Conservation (phyloP, 139 green algal genomes). For the Trebouxia sp. region DNA sequence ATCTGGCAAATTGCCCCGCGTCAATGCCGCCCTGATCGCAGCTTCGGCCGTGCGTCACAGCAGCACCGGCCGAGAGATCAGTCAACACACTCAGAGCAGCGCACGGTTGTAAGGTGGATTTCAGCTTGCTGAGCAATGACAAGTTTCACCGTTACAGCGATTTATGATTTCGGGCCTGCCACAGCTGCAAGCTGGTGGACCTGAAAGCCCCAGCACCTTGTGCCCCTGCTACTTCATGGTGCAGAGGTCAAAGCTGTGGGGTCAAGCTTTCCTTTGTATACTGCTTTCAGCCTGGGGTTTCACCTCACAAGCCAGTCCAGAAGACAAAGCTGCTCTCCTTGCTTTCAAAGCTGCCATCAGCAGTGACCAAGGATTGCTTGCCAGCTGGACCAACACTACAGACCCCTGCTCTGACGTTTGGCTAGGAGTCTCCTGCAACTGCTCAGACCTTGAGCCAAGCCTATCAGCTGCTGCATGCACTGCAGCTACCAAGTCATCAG, state of each 20-base stretch:
- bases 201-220: neutral
- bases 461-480: neutral
- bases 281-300: neutral
- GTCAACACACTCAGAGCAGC: too few species aligned
- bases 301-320: neutral
- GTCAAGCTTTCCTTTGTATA: too few species aligned
- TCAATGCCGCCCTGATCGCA: too few species aligned
- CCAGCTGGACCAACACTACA: conserved; percentile 34
- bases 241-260: neutral
- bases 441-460: neutral
- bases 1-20: too few species aligned
- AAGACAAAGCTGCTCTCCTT: conserved; percentile 54
- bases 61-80: too few species aligned
- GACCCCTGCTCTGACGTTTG: conserved; percentile 51
- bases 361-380: conserved; percentile 34
- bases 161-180: neutral
- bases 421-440: conserved; percentile 44
- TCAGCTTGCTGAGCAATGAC: too few species aligned
- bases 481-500: neutral
- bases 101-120: too few species aligned
- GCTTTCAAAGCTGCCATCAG: conserved; percentile 38
- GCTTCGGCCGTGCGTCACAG: too few species aligned
- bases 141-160: too few species aligned
- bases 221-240: neutral
- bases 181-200: neutral